Base-by-base conservation (phyloP, 768 basidiomycete species). In the Leccinum obscurum region DNA sequence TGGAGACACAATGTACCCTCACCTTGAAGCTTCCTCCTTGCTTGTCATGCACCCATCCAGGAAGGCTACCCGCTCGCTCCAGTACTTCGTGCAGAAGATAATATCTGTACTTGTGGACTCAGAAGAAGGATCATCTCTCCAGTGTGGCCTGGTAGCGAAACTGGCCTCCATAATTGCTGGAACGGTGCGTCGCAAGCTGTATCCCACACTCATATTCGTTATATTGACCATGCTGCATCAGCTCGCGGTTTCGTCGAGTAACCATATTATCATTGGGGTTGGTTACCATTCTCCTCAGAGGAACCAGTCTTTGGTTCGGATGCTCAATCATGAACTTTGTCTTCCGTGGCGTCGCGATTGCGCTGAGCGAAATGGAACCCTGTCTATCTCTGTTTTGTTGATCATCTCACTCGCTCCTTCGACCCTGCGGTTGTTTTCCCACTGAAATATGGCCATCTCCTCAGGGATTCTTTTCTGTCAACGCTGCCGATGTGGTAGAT, bases 361-460 rank as follows among this genome's bases (percentile, higher is more conserved):
- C 80, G 9, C 75, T 77, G 3, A 75, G 72, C 8, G 73, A 76
- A 63, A 77, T 76, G 69, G 59, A 68, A 46, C 69, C 75, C 34
- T 76, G 78, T 66, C 69, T 83, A 44, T 83, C 83, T 15, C 83
- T 85, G 83, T 3, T 80, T 76, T 62, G 65, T 72, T 55, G 85
- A 85, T 2, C 86, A 86, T 66, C 85, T 85, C 0, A 82, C 85
- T 2, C 82, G 87, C 52, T 86, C 86, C 65, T 82, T 84, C 22
- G 87, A 88, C 69, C 86, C 87, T 54, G 85, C 86, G 22, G 78
- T 87, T 50, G 86, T 85, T 41, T 88, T 89, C 69, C 86, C 84
- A 15, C 66, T 63, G 48, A 62, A 54, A 52, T 61, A 50, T 46
- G 87, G 86, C 68, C 86, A 87, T 67, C 73, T 87, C 48, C 68